Evolutionary conservation across 1,139 yeast genomes (phyloP).

Genomic region (Arxiozyma bovina): DNA sequence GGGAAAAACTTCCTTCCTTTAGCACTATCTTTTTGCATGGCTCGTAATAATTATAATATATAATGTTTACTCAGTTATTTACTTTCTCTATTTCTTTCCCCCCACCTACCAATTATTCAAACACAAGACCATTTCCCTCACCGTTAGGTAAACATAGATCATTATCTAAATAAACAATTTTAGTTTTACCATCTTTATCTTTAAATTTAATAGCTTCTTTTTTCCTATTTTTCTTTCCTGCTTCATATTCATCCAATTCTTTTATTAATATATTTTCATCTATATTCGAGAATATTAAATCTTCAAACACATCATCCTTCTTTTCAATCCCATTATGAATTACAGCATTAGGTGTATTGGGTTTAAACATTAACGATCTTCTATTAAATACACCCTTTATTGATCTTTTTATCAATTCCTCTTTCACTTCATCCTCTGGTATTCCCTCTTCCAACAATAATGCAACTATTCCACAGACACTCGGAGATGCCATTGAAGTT

Average conservation of each 20-base stretch:
- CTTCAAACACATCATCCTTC: constrained; percentile 23
- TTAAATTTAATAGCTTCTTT: background rate
- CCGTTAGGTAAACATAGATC: constrained; percentile 7
- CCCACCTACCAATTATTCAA: too few species aligned
- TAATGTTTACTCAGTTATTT: too few species aligned
- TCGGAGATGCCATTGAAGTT: constrained; percentile 83
- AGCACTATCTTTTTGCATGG: too few species aligned
- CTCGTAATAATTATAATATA: too few species aligned
- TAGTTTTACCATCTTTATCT: background rate
- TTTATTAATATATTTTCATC: constrained; percentile 18
- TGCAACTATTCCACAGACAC: constrained; percentile 67
- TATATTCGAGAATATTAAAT: constrained; percentile 19
- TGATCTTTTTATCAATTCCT: constrained; percentile 34
- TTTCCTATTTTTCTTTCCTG: background rate
- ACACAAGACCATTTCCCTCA: background rate
- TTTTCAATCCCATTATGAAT: constrained; percentile 35
- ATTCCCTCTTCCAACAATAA: constrained; percentile 53
- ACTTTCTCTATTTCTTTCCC: too few species aligned
- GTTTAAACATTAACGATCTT: constrained; percentile 33
- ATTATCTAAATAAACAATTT: constrained; percentile 5
- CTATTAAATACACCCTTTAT: constrained; percentile 32
- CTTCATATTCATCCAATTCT: constrained; percentile 14
- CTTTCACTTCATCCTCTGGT: constrained; percentile 34
- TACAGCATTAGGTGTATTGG: constrained; percentile 41
- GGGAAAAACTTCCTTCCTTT: too few species aligned